These are phyloP conservation scores for Glebionis coronaria DNA, from an alignment of 129 eudicot species.

Conservation along the genomic window DNA sequence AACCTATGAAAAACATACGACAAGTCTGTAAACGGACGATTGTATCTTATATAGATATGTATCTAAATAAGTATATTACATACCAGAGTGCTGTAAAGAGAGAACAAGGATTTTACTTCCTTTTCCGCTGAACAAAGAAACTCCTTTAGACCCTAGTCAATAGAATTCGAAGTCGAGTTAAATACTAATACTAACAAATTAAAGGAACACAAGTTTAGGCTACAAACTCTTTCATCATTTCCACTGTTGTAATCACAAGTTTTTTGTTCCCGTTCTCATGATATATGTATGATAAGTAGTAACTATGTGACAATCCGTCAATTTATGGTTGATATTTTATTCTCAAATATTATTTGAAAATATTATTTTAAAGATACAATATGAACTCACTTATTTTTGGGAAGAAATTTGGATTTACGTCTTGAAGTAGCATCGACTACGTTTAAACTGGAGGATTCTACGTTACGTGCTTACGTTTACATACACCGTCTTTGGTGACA, in stretches of 20 bases:
- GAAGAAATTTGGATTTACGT: too few species aligned
- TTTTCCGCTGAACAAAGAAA: constrained; percentile 80
- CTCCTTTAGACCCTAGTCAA: constrained; percentile 67
- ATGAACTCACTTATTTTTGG: too few species aligned
- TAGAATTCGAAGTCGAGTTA: background rate
- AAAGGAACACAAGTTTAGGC: background rate
- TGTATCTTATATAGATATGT: constrained; percentile 1
- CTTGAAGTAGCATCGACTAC: too few species aligned
- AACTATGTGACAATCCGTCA: too few species aligned
- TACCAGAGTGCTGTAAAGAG: constrained; percentile 78
- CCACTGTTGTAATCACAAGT: background rate
- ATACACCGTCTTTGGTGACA: too few species aligned
- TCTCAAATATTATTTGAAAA: too few species aligned
- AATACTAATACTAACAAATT: background rate
- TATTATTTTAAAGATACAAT: too few species aligned
- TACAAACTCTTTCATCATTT: background rate
- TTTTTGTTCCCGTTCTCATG: background rate
- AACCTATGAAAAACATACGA: constrained; percentile 46
- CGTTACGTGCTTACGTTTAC: too few species aligned
- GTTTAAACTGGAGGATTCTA: too few species aligned
- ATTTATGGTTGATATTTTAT: too few species aligned
- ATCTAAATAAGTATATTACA: constrained; percentile 16
- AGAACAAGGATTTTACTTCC: constrained; percentile 83
- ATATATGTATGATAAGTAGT: background rate
- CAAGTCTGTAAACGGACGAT: background rate